Conservation (phyloP, 1,284 basidiomycete genomes). For the Somion occarium region DNA sequence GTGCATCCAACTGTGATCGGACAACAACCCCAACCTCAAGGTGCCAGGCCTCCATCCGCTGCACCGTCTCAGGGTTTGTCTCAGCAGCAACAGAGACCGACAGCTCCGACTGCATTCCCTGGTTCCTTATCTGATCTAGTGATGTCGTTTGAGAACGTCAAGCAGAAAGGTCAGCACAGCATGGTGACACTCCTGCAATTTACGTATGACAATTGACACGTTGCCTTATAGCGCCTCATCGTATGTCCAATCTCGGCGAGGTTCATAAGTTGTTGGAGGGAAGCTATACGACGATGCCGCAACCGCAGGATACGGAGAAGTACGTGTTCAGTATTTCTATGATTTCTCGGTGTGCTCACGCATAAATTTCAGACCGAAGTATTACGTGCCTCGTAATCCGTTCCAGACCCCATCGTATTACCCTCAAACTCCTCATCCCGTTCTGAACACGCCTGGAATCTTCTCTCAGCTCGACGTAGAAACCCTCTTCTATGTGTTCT, state of each 20-base stretch:
- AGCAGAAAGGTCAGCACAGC: constrained; percentile 77
- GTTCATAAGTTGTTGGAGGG: constrained; percentile 92
- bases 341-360: constrained; percentile 8
- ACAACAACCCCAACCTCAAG: constrained; percentile 17
- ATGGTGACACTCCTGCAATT: background rate
- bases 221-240: constrained; percentile 61
- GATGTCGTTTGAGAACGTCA: constrained; percentile 91
- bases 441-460: constrained; percentile 82
- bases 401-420: constrained; percentile 93
- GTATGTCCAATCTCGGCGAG: constrained; percentile 83
- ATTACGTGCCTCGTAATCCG: constrained; percentile 94
- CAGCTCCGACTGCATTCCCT: constrained; percentile 53
- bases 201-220: no score
- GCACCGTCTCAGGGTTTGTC: constrained; percentile 26
- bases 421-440: constrained; percentile 81
- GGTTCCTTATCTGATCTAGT: constrained; percentile 91
- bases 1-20: constrained; percentile 16
- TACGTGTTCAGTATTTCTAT: constrained; percentile 41
- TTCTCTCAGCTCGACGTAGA: constrained; percentile 96
- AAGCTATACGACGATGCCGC: constrained; percentile 84
- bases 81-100: constrained; percentile 24
- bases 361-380: constrained; percentile 70
- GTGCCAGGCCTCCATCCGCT: constrained; percentile 26
- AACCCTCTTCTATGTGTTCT: constrained; percentile 98
- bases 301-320: constrained; percentile 95